These are phyloP conservation scores for Trichoderma reesei DNA, from an alignment of 495 filamentous ascomycete species.

Conservation along the genomic window DNA sequence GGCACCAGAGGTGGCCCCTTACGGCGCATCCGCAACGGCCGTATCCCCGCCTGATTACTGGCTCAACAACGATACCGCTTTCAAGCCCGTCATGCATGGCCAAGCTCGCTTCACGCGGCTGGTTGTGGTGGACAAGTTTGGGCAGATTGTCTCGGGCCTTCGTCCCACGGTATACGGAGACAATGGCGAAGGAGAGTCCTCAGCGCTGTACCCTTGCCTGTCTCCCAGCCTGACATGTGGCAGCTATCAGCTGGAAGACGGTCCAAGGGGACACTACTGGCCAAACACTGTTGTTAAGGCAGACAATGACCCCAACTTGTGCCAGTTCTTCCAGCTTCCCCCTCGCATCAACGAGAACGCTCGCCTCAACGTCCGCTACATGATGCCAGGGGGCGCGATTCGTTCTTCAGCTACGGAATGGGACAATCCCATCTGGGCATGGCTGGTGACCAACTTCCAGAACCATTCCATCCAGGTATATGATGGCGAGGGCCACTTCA, in stretches of 20 bases:
- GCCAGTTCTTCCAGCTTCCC: conserved; percentile 33
- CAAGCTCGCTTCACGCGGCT: conserved; percentile 37
- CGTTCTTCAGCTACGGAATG: not conserved
- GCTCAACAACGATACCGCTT: conserved; percentile 14
- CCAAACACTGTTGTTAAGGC: not conserved
- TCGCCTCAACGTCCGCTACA: conserved; percentile 32
- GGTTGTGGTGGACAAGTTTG: conserved; percentile 45
- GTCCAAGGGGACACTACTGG: conserved; percentile 8
- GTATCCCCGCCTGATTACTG: not conserved
- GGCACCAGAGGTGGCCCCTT: conserved; percentile 9
- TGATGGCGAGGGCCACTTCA: not conserved
- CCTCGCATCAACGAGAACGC: conserved; percentile 40
- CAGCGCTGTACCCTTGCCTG: not conserved
- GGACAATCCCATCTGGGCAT: not conserved
- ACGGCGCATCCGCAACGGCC: conserved; percentile 18
- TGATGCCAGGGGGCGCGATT: not conserved
- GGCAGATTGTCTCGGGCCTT: conserved; percentile 32
- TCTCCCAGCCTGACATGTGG: not conserved
- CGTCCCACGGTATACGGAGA: conserved; percentile 21
- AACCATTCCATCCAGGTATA: not conserved
- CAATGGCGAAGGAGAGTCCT: no score
- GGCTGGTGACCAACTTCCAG: not conserved
- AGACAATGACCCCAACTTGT: not conserved
- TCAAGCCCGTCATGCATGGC: conserved; percentile 39
- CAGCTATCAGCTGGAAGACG: not conserved